A percentile compares a stretch with the other conserved stretches of the same genome.
phyloP scores from a whole-genome alignment of 495 filamentous ascomycete genomes.

The Hypoxylon cercidicola region DNA sequence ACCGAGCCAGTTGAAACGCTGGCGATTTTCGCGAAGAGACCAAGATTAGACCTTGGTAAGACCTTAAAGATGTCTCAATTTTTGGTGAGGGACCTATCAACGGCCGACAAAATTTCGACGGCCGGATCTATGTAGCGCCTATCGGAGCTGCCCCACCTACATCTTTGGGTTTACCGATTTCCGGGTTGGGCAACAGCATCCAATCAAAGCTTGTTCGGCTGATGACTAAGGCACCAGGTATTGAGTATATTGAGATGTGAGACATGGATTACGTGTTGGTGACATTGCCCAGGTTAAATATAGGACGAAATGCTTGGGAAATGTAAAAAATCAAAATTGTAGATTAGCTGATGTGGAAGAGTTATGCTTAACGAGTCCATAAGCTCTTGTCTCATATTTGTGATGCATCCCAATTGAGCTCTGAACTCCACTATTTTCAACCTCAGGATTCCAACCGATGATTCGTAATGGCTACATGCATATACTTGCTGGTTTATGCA shows the following conservation, averaged over 20 bases:
- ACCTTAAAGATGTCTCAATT: constrained; percentile 5
- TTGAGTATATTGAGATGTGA: neutral
- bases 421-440: constrained; percentile 1
- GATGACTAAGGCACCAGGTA: neutral
- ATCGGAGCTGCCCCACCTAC: constrained; percentile 23
- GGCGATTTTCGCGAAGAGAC: neutral
- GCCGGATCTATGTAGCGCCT: constrained; percentile 42
- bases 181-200: neutral
- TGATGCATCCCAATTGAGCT: no score
- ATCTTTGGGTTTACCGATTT: constrained; percentile 18
- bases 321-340: no score
- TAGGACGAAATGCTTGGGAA: no score
- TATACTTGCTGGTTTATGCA: constrained; percentile 14
- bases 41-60: constrained; percentile 8
- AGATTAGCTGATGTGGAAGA: no score
- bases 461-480: neutral
- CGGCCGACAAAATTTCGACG: constrained; percentile 40
- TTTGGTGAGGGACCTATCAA: constrained; percentile 14
- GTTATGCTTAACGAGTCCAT: no score
- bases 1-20: neutral
- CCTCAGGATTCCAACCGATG: constrained; percentile 2
- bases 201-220: constrained; percentile 13
- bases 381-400: no score
- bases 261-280: no score
- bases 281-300: no score